Conservation (phyloP, 805 yeast species). For the Yarrowia keelungensis region DNA sequence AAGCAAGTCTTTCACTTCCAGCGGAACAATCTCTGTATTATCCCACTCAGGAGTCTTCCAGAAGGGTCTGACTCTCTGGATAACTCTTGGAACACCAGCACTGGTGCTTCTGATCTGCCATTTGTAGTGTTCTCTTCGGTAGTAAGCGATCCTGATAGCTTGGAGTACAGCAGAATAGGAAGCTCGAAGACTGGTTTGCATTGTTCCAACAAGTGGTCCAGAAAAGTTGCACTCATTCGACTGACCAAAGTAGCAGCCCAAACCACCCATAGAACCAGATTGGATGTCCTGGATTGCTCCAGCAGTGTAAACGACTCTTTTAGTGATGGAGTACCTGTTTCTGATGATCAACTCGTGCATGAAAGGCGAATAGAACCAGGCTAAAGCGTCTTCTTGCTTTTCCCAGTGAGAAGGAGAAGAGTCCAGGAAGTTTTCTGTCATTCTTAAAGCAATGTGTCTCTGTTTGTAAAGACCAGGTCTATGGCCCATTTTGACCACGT, state of each 20-base stretch:
- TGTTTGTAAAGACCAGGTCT: neutral
- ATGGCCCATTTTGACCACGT: slow-evolving; percentile 20
- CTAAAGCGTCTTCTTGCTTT: neutral
- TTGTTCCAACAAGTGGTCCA: neutral
- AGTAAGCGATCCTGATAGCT: neutral
- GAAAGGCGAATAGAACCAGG: slow-evolving; percentile 11
- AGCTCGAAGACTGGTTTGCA: neutral
- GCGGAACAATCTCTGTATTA: neutral
- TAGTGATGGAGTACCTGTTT: neutral
- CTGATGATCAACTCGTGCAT: neutral
- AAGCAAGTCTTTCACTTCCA: neutral
- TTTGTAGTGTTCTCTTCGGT: neutral
- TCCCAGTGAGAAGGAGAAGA: neutral
- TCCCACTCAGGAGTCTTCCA: neutral
- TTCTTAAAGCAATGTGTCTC: neutral
- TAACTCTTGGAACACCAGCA: neutral
- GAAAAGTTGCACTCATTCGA: slow-evolving; percentile 14
- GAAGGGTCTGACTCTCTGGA: neutral
- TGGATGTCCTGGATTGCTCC: neutral
- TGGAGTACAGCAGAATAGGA: neutral
- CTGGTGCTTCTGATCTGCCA: slow-evolving; percentile 8
- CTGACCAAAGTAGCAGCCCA: slow-evolving; percentile 11
- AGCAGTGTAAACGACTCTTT: neutral
- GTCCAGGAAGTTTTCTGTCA: slow-evolving; percentile 2
- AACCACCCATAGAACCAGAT: neutral